Conservation (phyloP, 202 grass and related monocot species). For the Panicum hallii region DNA sequence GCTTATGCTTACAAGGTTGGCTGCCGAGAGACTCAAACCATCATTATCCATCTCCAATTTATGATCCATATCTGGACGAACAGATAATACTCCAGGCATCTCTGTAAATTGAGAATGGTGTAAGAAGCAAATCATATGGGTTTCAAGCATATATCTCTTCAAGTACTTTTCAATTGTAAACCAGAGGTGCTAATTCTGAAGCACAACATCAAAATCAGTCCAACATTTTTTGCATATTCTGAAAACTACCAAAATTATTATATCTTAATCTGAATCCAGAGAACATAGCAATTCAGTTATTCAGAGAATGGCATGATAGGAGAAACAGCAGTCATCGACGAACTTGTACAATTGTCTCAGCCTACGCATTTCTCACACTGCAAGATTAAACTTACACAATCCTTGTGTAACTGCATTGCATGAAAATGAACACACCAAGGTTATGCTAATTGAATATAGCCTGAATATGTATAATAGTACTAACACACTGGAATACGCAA, state of each 20-base stretch:
- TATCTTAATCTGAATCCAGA: not conserved
- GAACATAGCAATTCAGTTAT: not conserved
- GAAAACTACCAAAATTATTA: not conserved
- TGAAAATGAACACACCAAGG: not conserved
- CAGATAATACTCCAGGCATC: slow-evolving; percentile 65
- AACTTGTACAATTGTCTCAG: not conserved
- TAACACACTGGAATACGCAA: not conserved
- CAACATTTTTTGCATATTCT: not conserved
- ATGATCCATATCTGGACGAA: slow-evolving; percentile 56
- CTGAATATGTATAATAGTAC: not conserved
- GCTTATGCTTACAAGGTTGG: slow-evolving; percentile 42
- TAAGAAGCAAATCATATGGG: slow-evolving; percentile 24
- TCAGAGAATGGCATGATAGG: not conserved
- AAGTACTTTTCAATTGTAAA: slow-evolving; percentile 5
- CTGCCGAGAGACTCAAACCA: slow-evolving; percentile 6
- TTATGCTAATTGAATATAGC: slow-evolving; percentile 2
- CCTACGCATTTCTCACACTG: slow-evolving; percentile 22
- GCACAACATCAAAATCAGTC: not conserved
- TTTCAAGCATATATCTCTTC: not conserved
- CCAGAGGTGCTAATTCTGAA: slow-evolving; percentile 8
- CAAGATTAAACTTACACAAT: not conserved
- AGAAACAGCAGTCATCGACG: not conserved
- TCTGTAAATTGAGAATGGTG: slow-evolving; percentile 45
- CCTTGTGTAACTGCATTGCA: not conserved
- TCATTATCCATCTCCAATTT: slow-evolving; percentile 47